Evolutionary conservation across 371 early-diverging fungal species (phyloP), one percentile per base, ranked within the genome.

Genomic region (Mucor velutinosus): DNA sequence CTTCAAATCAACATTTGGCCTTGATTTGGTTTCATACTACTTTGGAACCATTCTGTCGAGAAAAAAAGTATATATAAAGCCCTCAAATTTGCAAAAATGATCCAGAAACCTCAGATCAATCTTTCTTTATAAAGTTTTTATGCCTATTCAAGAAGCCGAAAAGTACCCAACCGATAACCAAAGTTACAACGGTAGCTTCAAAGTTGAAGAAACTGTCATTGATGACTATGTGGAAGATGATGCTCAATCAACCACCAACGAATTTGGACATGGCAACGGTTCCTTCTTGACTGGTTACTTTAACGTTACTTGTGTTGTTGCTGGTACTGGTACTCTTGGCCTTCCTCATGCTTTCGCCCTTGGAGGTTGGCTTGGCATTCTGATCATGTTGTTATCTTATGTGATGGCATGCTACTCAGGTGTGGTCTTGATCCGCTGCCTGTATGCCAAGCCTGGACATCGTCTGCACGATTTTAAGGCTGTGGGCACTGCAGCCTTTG

Each of bases 331-430:
- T n/a, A n/a, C 93, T n/a, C 80, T 95, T 17, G 94, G 93, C 66
- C 84, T 95, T 29, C 78, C 78, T 14, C 53, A 53, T 5, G 91
- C 86, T 49, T 89, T 59, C 30, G 67, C 60, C 4, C 30, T 37
- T 43, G 88, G 92, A 57, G 95, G 95, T 17, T 95, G 95, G 95
- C 62, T 90, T 17, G 91, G 90, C 23, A 67, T 77, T 27, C 39
- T 77, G 21, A 77, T 75, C 55, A 65, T 77, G 21, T 32, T 65
- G n/a, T 49, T 77, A 19, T 66, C 75, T n/a, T 75, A 70, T 19
- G 29, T 53, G 7, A 77, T 77, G 78, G 73, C 78, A 61, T 75
- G 17, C 12, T 77, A 77, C 49, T 72, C 73, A 49, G 75, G 76
- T 67, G 66, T 72, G 43, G 51, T 80, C 15, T 62, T 76, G 25